Percentiles rank a stretch among this genome's conserved stretches.
phyloP scores from a whole-genome alignment of 345 rosid genomes.

The Xanthoceras sorbifolium region DNA sequence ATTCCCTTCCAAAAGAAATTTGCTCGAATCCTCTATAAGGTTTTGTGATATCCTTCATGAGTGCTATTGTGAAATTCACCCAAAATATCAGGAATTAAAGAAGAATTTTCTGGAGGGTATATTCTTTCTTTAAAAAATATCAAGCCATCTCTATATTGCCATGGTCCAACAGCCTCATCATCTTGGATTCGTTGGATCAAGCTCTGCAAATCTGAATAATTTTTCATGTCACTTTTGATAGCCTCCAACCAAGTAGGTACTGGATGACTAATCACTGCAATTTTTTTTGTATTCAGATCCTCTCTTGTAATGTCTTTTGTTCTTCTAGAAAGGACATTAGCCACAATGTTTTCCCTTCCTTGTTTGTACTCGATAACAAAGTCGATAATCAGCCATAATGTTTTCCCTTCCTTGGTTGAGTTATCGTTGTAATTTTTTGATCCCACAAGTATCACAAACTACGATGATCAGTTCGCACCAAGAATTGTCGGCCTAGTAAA shows the following conservation, averaged over 20 bases:
- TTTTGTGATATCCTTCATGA: not conserved
- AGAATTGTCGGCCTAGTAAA: not conserved
- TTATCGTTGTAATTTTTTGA: not conserved
- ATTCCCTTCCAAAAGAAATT: not conserved
- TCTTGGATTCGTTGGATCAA: no score
- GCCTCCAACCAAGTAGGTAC: no score
- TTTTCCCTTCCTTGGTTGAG: not conserved
- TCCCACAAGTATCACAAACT: not conserved
- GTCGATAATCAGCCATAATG: not conserved
- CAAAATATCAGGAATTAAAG: not conserved
- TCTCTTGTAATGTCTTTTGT: no score
- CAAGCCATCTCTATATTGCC: no score
- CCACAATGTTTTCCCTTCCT: not conserved
- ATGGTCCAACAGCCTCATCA: no score
- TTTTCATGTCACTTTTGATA: no score
- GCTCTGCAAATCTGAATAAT: no score
- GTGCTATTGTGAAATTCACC: not conserved
- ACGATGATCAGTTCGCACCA: not conserved
- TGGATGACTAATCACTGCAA: no score
- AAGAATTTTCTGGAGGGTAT: no score
- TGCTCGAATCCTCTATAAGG: not conserved
- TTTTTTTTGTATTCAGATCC: no score
- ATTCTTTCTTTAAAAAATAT: not conserved
- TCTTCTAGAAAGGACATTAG: no score
- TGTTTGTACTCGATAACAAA: no score